A percentile compares a stretch with the other conserved stretches of the same genome.
Conservation (phyloP, 2,329 filamentous ascomycete species). For the Lojkania enalia region DNA sequence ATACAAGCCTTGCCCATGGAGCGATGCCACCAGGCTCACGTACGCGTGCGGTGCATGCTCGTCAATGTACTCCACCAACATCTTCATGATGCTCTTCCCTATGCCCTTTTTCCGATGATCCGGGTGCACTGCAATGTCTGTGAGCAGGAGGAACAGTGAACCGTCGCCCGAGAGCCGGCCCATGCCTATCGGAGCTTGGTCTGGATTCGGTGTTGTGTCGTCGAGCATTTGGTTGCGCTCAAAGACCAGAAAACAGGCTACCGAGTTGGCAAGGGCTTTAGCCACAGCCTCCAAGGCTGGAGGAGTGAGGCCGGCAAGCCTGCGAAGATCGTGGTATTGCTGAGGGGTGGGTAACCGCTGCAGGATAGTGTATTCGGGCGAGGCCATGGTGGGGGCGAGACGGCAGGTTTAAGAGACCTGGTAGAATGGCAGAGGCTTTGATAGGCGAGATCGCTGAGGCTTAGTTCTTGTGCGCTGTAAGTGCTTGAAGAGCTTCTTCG, state of each 20-base stretch:
- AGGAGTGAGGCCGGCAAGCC: constrained; percentile 34
- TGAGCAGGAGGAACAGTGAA: constrained; percentile 56
- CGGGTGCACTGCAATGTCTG: constrained; percentile 56
- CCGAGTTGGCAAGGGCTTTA: constrained; percentile 30
- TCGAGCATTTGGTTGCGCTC: constrained; percentile 28
- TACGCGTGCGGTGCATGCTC: constrained; percentile 48
- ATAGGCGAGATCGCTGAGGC: no score
- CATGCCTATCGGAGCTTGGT: constrained; percentile 50
- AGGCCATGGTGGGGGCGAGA: constrained; percentile 17
- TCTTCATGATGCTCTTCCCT: constrained; percentile 51
- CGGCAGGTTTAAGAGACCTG: no score
- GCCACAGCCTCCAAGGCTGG: constrained; percentile 32
- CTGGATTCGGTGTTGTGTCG: constrained; percentile 19
- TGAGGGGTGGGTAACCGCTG: constrained; percentile 32
- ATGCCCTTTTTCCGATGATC: constrained; percentile 54
- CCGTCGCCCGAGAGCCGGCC: constrained; percentile 57
- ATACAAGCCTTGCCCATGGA: constrained; percentile 51
- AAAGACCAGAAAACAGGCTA: constrained; percentile 29
- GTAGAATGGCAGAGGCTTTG: no score
- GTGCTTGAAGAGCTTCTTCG: no score
- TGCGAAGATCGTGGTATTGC: constrained; percentile 36
- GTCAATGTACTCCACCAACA: constrained; percentile 48
- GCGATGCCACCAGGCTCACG: constrained; percentile 53
- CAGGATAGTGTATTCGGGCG: constrained; percentile 28
- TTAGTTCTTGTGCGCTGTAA: no score